Evolutionary conservation across 1,139 yeast genomes (phyloP).

Genomic region (Hyphopichia pseudoburtonii): DNA sequence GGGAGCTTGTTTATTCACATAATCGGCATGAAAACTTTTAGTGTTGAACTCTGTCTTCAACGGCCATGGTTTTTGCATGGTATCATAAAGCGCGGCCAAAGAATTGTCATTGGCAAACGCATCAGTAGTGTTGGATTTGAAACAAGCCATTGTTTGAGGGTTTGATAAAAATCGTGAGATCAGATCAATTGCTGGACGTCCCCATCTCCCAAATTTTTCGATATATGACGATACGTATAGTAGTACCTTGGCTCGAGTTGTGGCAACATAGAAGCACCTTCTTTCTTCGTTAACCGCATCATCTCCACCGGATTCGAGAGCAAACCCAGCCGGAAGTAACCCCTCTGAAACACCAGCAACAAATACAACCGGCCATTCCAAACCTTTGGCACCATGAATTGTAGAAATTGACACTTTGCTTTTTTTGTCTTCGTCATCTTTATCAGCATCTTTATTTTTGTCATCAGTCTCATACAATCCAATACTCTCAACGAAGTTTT

Average conservation of each 20-base stretch:
- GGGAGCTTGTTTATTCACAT: too few relatives aligned
- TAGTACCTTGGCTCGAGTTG: constrained; percentile 71
- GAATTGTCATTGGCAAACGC: too few relatives aligned
- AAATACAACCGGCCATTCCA: constrained; percentile 93
- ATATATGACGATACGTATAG: constrained; percentile 37
- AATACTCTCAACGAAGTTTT: constrained; percentile 58
- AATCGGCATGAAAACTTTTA: too few relatives aligned
- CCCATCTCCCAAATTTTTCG: constrained; percentile 22
- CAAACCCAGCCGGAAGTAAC: constrained; percentile 52
- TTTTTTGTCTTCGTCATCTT: constrained; percentile 6
- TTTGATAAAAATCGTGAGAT: constrained; percentile 33
- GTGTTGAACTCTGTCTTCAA: too few relatives aligned
- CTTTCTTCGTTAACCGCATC: constrained; percentile 69
- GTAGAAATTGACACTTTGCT: constrained; percentile 57
- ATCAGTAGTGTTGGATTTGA: too few relatives aligned
- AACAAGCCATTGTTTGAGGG: too few relatives aligned
- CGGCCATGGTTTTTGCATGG: too few relatives aligned
- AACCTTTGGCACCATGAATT: constrained; percentile 88
- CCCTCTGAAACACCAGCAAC: constrained; percentile 70
- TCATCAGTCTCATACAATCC: constrained; percentile 49
- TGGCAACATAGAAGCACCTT: constrained; percentile 82
- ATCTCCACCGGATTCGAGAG: constrained; percentile 27
- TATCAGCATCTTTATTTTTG: constrained; percentile 9
- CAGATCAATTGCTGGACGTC: constrained; percentile 19
- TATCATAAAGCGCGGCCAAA: too few relatives aligned